Conservation (phyloP, 768 basidiomycete species). For the Termitomyces sp. region DNA sequence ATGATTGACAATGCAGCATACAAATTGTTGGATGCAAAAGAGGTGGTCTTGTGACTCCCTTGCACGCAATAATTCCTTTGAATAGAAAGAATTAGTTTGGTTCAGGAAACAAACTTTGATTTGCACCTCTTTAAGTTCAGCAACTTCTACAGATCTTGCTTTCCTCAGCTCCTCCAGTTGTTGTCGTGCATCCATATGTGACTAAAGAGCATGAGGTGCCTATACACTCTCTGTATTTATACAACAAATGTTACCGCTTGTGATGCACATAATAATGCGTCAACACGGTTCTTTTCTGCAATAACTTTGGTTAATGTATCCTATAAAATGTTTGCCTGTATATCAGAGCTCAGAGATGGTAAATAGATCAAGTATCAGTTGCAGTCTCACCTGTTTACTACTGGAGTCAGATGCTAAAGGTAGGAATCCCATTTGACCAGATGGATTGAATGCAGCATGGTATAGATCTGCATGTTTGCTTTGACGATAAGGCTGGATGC, state of each 20-base stretch:
- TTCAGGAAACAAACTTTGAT: no score
- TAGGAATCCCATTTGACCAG: not conserved
- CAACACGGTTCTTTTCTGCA: not conserved
- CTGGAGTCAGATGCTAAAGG: not conserved
- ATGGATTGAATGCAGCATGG: not conserved
- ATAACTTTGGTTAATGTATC: not conserved
- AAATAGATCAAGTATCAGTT: no score
- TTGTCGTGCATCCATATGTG: not conserved
- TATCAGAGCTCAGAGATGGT: no score
- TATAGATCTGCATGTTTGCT: not conserved
- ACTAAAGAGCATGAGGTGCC: no score
- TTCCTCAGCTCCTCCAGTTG: not conserved
- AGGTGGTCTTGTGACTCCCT: not conserved
- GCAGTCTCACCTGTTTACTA: not conserved
- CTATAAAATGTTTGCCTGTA: not conserved
- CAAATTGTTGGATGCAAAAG: not conserved
- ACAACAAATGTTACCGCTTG: no score
- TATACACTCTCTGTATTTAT: no score
- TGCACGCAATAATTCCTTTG: not conserved
- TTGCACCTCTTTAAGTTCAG: not conserved
- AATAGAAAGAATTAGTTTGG: not conserved
- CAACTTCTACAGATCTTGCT: not conserved
- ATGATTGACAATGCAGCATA: no score
- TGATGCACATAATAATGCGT: not conserved
- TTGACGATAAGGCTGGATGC: not conserved